Base-by-base conservation (phyloP, 2,329 filamentous ascomycete species). In the Fusarium virguliforme region DNA sequence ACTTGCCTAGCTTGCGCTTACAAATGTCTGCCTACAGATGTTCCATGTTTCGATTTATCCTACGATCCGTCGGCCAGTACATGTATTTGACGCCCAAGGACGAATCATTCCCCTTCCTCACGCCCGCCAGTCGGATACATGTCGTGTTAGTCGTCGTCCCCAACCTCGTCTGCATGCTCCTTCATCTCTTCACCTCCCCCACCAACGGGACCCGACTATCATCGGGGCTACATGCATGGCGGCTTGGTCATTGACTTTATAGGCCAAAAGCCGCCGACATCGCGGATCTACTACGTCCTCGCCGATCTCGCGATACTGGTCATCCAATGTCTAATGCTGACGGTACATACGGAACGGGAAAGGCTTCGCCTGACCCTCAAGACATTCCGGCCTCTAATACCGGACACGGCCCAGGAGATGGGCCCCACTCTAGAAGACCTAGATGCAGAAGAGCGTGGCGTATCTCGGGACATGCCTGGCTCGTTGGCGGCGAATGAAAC, bases 241-340 rank as follows among this genome's bases (percentile, higher is more conserved):
- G 90, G 90, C 35, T 82, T 92, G 56, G 83, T 92, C 26, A 86
- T 92, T 72, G 90, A 92, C 75, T 90, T 92, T 71, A 84, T 92
- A 71, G 90, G 90, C 13, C 90, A 92, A 77, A 87, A 86, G 71
- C 88, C 89, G 4, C 88, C 90, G 2, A 84, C 85, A 2, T 90
- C 88, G 26, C 85, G 85, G 68, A 74, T 88, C 15, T 85, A 86
- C 56, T 84, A 91, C 50, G 70, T 91, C 6, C 74, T 87, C 3
- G 79, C 89, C 46, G 90, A 92, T 76, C 26, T 87, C 7, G 73
- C 88, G 32, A 83, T 92, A 8, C 74, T 91, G 40, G 80, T 78
- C 2, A 73, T 91, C 13, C 90, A 92, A 77, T 88, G 88, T 68
- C 77, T 91, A 46, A 91, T 92, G 89, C 79, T 92, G 63, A 84